These are phyloP conservation scores for Beauveria scarabaeidicola DNA, from an alignment of 2,329 filamentous ascomycete genomes.

Conservation along the genomic window DNA sequence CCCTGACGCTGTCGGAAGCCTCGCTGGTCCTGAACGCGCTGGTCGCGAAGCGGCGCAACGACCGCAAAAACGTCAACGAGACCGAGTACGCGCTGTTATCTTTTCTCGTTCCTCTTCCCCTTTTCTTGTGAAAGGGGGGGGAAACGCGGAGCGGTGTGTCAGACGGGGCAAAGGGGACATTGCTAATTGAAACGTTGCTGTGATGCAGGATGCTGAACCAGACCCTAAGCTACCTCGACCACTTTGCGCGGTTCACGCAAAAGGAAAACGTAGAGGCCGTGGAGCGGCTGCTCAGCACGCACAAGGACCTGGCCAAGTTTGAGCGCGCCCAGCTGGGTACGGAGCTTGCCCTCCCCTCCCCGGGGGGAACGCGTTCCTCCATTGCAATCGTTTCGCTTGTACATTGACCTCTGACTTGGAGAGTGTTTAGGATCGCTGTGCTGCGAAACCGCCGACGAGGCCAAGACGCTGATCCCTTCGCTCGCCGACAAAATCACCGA, in stretches of 20 bases:
- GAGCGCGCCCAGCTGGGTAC: constrained; percentile 86
- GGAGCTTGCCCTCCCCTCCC: constrained; percentile 14
- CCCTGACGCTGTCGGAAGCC: constrained; percentile 85
- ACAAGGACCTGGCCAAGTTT: constrained; percentile 77
- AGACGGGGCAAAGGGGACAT: neutral
- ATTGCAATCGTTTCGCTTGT: neutral
- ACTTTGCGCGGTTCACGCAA: constrained; percentile 92
- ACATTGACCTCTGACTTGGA: neutral
- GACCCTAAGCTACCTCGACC: constrained; percentile 85
- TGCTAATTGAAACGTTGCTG: constrained; percentile 4
- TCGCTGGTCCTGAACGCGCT: constrained; percentile 87
- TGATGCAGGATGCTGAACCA: constrained; percentile 63
- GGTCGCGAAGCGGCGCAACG: constrained; percentile 68
- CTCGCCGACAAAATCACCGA: constrained; percentile 84
- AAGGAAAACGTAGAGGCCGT: constrained; percentile 94
- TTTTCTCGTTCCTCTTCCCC: neutral
- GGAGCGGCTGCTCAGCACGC: constrained; percentile 72
- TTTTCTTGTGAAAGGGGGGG: neutral
- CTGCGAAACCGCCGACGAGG: constrained; percentile 88
- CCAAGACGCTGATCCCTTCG: constrained; percentile 89
- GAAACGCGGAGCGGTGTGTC: neutral
- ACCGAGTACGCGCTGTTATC: constrained; percentile 55
- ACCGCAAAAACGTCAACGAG: constrained; percentile 74
- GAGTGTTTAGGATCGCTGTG: constrained; percentile 66
- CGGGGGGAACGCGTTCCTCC: too few relatives aligned